Evolutionary conservation across 768 basidiomycete genomes (phyloP), one percentile per base, ranked within the genome.

Genomic region (Aureoboletus auriporus): DNA sequence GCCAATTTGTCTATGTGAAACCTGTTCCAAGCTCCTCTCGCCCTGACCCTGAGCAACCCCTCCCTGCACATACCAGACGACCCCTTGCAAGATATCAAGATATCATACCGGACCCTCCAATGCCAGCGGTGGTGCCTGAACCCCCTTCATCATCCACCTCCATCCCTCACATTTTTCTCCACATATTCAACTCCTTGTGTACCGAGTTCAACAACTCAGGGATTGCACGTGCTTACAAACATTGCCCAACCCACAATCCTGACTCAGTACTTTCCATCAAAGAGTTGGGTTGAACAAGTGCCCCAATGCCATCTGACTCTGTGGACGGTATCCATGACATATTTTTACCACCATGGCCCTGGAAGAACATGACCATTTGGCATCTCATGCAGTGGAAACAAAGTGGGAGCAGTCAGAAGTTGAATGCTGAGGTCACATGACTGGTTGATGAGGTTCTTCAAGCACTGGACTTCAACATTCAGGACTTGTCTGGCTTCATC

Each of bases 211-310:
- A 44, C n/a, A 26, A 10, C 6, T 51, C 47, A 13, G 9, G 37
- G 23, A 39, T 51, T 9, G 30, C 46, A 7, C 17, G 11, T 13
- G 35, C 16, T 1, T 47, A 51, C 36, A 30, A 5, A 2, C 50
- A 43, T 43, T 31, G 31, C 5, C 50, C 46, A 3, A 43, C 37
- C 5, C 41, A 51, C 8, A 27, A 51, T 11, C 50, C 45, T 0
- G 31, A 43, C 4, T 28, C 40, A 4, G 42, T 42, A 8, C 13
- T 51, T 20, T 39, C 45, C 6, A 6, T 14, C 0, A n/a, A 39
- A 3, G 37, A 51, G 7, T 8, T n/a, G 43, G 11, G 37, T 35
- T 20, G 13, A 8, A 37, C 11, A 16, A 17, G 26, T 17, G 26
- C 20, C 14, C 8, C 14, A 16, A 7, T 4, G n/a, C n/a, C n/a